A percentile compares a stretch with the other conserved stretches of the same genome.
phyloP scores from a whole-genome alignment of 2,329 filamentous ascomycete species.

The Fusarium sp. region DNA sequence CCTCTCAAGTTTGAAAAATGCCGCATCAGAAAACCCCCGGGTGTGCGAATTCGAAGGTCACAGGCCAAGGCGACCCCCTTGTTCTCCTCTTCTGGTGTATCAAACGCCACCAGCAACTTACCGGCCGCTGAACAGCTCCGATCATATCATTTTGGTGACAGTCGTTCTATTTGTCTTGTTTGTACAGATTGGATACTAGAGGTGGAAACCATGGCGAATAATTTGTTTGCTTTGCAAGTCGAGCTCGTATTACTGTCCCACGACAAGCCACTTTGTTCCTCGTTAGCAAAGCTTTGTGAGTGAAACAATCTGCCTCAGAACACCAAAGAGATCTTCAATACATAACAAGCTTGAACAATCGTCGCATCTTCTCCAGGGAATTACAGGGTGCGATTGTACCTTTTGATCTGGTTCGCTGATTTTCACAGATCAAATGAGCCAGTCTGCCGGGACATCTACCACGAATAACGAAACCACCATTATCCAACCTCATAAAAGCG shows the following conservation, averaged over 20 bases:
- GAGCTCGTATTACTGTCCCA: neutral
- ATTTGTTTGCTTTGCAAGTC: neutral
- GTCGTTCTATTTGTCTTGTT: neutral
- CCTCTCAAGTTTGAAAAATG: neutral
- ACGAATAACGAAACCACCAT: neutral
- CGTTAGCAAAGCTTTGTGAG: neutral
- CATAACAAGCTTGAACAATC: accelerated
- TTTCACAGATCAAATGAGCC: too few species aligned
- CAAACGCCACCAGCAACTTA: neutral
- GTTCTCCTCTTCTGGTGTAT: neutral
- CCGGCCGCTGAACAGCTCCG: too few species aligned
- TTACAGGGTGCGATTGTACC: too few species aligned
- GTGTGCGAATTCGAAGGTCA: too few species aligned
- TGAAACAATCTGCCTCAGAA: too few species aligned
- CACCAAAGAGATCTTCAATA: neutral
- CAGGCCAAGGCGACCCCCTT: neutral
- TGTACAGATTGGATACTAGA: neutral
- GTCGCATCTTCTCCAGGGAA: too few species aligned
- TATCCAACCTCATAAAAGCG: accelerated
- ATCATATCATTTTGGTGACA: neutral
- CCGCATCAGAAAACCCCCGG: neutral
- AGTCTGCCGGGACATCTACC: neutral
- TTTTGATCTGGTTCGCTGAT: neutral
- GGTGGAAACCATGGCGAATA: neutral
- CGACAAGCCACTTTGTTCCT: neutral